Evolutionary conservation across 225 moss, liverwort and hornwort genomes (phyloP).

Genomic region (Bryoerythrophyllum caledonicum): DNA sequence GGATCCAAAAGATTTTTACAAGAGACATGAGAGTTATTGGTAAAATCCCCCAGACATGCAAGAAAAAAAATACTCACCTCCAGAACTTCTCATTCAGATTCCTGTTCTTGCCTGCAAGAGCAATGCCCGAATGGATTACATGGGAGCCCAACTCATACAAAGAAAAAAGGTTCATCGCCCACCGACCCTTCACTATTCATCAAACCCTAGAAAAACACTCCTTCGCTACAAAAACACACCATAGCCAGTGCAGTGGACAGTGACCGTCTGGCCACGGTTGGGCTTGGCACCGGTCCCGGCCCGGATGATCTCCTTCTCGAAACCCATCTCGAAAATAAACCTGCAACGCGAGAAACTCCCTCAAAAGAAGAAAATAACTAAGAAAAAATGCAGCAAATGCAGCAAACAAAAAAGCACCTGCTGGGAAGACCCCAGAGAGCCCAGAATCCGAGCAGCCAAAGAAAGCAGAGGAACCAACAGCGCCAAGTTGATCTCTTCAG

Average conservation of each 20-base stretch:
- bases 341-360: not conserved
- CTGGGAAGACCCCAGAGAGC: slow-evolving; percentile 10
- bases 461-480: not conserved
- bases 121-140: no score
- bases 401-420: no score
- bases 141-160: no score
- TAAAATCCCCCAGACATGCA: not conserved
- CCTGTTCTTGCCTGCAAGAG: slow-evolving; percentile 76
- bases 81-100: slow-evolving; percentile 88
- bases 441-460: slow-evolving; percentile 12
- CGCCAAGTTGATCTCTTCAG: not conserved
- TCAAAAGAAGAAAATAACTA: not conserved
- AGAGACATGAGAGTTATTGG: not conserved
- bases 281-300: slow-evolving; percentile 69
- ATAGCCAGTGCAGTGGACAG: slow-evolving; percentile 94
- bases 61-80: slow-evolving; percentile 49
- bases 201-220: slow-evolving; percentile 11
- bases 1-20: not conserved
- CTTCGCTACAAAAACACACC: slow-evolving; percentile 35
- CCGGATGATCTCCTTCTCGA: slow-evolving; percentile 85
- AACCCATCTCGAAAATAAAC: slow-evolving; percentile 50
- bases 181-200: not conserved
- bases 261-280: slow-evolving; percentile 66
- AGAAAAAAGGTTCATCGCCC: no score
- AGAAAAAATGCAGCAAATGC: not conserved